Conservation (phyloP, 345 rosid species). For the Citrus sinensis region DVS_A1.0 CM039164.1:26240001-26240500, state of each 20-base stretch:
- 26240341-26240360: neutral
- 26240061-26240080: too few species aligned
- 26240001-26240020: too few species aligned
- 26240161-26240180: neutral
- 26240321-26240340: neutral
- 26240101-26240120: neutral
- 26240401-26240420: neutral
- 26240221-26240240: neutral
- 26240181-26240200: neutral
- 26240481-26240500: neutral
- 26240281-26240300: neutral
- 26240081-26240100: neutral
- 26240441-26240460: constrained; percentile 13
- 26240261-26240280: too few species aligned
- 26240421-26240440: neutral
- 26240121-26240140: neutral
- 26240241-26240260: neutral
- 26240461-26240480: neutral
- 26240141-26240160: neutral
- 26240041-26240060: too few species aligned
- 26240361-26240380: neutral
- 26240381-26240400: neutral
- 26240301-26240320: too few species aligned
- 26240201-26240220: neutral
- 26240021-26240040: too few species aligned